A percentile compares a stretch with the other conserved stretches of the same genome.
These are phyloP conservation scores for Endotrypanum monterogeii DNA, from an alignment of 208 protist genomes.

Conservation along the genomic window DNA sequence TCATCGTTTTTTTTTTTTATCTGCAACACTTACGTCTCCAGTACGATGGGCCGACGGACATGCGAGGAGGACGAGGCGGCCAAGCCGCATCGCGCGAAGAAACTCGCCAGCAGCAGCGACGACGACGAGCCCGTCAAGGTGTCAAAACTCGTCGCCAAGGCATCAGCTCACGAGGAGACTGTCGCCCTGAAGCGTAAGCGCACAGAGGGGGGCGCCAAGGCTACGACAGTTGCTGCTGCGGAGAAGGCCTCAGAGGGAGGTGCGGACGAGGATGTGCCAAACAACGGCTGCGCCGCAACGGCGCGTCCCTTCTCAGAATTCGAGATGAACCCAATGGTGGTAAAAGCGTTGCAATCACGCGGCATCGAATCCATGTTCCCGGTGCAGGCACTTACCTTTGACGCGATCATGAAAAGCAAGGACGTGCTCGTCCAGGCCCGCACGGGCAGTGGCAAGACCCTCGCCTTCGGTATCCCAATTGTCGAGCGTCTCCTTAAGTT, in stretches of 20 bases:
- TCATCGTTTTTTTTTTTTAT: not conserved
- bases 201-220: constrained; percentile 14
- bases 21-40: not conserved
- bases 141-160: constrained; percentile 20
- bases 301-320: constrained; percentile 86
- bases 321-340: constrained; percentile 63
- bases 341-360: constrained; percentile 66
- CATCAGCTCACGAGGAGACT: not conserved
- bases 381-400: constrained; percentile 92
- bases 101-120: constrained; percentile 36
- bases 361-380: constrained; percentile 92
- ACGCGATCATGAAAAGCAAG: constrained; percentile 90
- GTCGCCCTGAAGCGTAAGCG: constrained; percentile 20
- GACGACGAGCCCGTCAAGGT: constrained; percentile 43
- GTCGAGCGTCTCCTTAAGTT: constrained; percentile 76
- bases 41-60: constrained; percentile 20
- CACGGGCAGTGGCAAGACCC: constrained; percentile 96
- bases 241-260: not conserved
- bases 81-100: constrained; percentile 25
- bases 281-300: constrained; percentile 67
- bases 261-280: constrained; percentile 46
- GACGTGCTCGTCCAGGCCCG: constrained; percentile 92
- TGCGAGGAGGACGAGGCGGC: constrained; percentile 38
- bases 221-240: not conserved
- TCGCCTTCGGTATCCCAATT: constrained; percentile 93